Percentiles rank a stretch among this genome's conserved stretches.
Evolutionary conservation across 163 green algal genomes (phyloP).

Genomic region (Trebouxia gelatinosa): DNA sequence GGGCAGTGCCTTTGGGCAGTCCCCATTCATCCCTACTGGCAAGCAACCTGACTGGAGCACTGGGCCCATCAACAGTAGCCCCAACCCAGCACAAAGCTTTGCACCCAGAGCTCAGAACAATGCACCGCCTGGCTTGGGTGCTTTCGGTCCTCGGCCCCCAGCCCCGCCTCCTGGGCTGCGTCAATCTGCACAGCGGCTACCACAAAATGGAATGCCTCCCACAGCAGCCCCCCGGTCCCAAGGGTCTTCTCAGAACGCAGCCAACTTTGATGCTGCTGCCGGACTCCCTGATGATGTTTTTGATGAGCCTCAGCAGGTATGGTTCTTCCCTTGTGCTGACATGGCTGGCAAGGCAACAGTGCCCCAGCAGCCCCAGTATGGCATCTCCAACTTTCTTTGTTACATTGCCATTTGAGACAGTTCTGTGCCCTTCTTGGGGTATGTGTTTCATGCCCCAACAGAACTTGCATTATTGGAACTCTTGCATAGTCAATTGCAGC

Average conservation of each 20-base stretch:
- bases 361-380: no score
- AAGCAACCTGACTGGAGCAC: constrained; percentile 68
- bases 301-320: constrained; percentile 26
- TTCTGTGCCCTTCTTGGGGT: background rate
- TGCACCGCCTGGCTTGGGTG: no score
- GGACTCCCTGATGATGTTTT: constrained; percentile 34
- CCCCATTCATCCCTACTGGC: constrained; percentile 61
- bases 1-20: constrained; percentile 35
- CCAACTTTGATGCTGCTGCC: constrained; percentile 17
- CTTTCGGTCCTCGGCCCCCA: no score
- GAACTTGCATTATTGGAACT: background rate
- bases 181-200: no score
- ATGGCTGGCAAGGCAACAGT: background rate
- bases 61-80: constrained; percentile 25
- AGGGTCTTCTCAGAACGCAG: no score
- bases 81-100: constrained; percentile 4
- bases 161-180: background rate
- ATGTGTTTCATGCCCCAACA: background rate
- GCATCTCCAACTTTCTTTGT: no score
- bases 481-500: background rate
- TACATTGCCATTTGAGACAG: background rate
- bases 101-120: no score
- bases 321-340: background rate
- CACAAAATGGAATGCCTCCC: no score
- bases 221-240: no score